Evolutionary conservation across 2,329 filamentous ascomycete species (phyloP).

Genomic region (Hypocreales sp.): DNA sequence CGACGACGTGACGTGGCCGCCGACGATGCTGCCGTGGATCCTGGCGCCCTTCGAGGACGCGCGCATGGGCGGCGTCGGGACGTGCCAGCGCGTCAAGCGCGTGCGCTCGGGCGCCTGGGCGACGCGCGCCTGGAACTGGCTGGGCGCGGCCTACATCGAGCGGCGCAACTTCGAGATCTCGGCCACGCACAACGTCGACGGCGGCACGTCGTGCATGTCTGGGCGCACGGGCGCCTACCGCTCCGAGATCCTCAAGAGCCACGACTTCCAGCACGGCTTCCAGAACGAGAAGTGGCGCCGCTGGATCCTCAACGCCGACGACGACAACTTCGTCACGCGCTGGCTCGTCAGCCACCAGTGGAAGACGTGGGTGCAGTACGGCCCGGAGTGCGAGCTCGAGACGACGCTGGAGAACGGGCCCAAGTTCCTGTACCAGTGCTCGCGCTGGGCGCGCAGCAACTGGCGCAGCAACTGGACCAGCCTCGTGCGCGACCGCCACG

Average conservation of each 20-base stretch:
- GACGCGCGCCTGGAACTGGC: slow-evolving; percentile 66
- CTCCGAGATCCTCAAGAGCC: slow-evolving; percentile 71
- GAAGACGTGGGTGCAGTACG: slow-evolving; percentile 93
- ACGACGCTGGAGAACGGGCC: slow-evolving; percentile 81
- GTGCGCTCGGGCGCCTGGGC: slow-evolving; percentile 42
- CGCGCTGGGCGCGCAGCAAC: slow-evolving; percentile 91
- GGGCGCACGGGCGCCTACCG: slow-evolving; percentile 88
- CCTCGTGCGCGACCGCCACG: slow-evolving; percentile 65
- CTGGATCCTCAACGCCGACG: slow-evolving; percentile 86
- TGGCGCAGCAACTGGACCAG: slow-evolving; percentile 96
- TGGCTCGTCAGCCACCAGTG: slow-evolving; percentile 87
- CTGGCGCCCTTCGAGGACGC: slow-evolving; percentile 80
- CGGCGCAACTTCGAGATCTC: slow-evolving; percentile 94
- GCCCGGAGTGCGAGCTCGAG: slow-evolving; percentile 77
- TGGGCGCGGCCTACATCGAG: slow-evolving; percentile 84
- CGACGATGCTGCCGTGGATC: slow-evolving; percentile 77
- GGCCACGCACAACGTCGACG: slow-evolving; percentile 86
- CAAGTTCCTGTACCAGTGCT: slow-evolving; percentile 86
- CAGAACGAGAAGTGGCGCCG: slow-evolving; percentile 81
- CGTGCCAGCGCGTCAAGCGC: slow-evolving; percentile 73
- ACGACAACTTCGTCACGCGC: slow-evolving; percentile 95
- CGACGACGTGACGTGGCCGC: slow-evolving; percentile 88
- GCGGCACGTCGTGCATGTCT: slow-evolving; percentile 92
- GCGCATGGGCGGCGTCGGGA: slow-evolving; percentile 77
- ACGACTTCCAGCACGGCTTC: slow-evolving; percentile 76